phyloP scores from a whole-genome alignment of 148 eudicot genomes.

The Cornus kousa region DNA sequence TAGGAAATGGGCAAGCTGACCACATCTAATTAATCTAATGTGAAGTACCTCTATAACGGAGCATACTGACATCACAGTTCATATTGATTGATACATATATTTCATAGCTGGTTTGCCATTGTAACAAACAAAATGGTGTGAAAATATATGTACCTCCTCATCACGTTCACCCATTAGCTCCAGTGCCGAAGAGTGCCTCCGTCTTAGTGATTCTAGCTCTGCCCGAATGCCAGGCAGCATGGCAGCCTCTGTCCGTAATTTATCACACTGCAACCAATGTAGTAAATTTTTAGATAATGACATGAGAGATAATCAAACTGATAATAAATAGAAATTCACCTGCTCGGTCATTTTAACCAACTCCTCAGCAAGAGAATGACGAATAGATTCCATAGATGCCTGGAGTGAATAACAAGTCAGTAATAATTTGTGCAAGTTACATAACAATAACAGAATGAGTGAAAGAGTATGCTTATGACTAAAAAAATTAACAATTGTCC shows the following conservation, averaged over 20 bases:
- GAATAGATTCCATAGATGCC: constrained; percentile 93
- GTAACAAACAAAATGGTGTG: not conserved
- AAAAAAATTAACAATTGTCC: not conserved
- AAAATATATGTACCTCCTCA: constrained; percentile 69
- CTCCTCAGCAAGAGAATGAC: constrained; percentile 97
- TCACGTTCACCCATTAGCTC: constrained; percentile 99
- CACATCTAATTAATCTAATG: constrained; percentile 1
- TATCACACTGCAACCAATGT: constrained; percentile 69
- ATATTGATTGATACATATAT: not conserved
- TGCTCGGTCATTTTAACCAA: constrained; percentile 93
- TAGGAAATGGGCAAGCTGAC: not conserved
- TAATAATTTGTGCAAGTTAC: not conserved
- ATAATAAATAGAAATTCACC: constrained; percentile 35
- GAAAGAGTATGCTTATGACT: not conserved
- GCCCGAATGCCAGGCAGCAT: constrained; percentile 80
- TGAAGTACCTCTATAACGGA: not conserved
- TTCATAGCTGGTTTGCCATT: not conserved
- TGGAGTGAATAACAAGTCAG: constrained; percentile 24
- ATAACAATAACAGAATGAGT: not conserved
- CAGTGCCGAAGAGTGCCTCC: constrained; percentile 90
- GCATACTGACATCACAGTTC: not conserved
- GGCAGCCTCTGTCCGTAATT: constrained; percentile 71
- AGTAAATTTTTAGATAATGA: constrained; percentile 6
- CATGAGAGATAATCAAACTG: not conserved
- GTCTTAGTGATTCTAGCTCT: constrained; percentile 82